phyloP scores from a whole-genome alignment of 2,329 filamentous ascomycete genomes.

The Penicillium sclerotiorum region DNA sequence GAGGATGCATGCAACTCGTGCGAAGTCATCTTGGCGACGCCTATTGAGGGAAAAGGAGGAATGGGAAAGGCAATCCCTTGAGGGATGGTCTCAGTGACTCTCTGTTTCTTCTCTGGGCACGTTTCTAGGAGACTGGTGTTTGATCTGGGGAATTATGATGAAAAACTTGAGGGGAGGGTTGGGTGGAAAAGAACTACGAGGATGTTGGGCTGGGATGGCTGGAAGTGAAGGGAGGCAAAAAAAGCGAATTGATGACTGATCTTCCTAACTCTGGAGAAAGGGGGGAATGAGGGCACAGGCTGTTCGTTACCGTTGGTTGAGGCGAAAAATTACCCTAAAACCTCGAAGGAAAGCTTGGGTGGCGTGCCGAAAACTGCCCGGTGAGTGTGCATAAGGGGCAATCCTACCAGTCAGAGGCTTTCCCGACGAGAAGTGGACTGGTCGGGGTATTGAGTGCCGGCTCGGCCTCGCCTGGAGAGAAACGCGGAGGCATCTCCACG shows the following conservation, averaged over 20 bases:
- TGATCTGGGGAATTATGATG: not conserved
- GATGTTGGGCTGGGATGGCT: not conserved
- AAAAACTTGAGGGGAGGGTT: not conserved
- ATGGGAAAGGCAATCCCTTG: not conserved
- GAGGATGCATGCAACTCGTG: constrained; percentile 31
- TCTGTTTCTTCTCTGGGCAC: not conserved
- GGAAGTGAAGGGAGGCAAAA: not conserved
- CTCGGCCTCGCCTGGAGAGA: constrained; percentile 25
- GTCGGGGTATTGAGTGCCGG: constrained; percentile 19
- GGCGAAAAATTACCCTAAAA: constrained; percentile 8
- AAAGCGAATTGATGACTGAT: not conserved
- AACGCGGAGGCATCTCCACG: constrained; percentile 28
- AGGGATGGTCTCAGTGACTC: not conserved
- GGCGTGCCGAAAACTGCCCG: constrained; percentile 8
- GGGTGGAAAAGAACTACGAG: constrained; percentile 3
- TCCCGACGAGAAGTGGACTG: constrained; percentile 4
- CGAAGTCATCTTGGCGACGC: constrained; percentile 25
- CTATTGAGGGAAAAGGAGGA: not conserved
- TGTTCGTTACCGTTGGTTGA: constrained; percentile 1
- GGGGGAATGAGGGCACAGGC: no score
- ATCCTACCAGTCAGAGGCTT: no score
- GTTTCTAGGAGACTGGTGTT: not conserved
- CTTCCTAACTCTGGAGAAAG: not conserved
- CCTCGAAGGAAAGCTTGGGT: constrained; percentile 1
- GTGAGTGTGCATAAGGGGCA: constrained; percentile 15